phyloP scores from a whole-genome alignment of 2,329 filamentous ascomycete species.

The Fusarium agapanthi region DNA sequence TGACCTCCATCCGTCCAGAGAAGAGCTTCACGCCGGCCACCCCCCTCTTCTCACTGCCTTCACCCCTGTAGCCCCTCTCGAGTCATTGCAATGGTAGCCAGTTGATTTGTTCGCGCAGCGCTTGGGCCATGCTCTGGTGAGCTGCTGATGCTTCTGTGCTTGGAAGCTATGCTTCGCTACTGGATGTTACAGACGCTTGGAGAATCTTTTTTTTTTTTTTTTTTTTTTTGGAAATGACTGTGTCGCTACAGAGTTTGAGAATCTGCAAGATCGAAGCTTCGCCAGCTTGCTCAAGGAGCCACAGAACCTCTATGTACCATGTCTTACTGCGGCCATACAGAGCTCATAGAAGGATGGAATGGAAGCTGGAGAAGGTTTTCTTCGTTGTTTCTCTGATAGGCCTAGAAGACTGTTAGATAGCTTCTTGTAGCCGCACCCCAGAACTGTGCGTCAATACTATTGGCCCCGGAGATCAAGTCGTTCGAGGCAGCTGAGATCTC shows the following conservation, averaged over 20 bases:
- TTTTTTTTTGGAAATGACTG: not conserved
- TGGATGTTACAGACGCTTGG: conserved; percentile 12
- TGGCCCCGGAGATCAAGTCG: conserved; percentile 39
- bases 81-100: conserved; percentile 45
- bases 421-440: conserved; percentile 38
- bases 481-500: conserved; percentile 43
- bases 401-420: conserved; percentile 40
- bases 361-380: conserved; percentile 11
- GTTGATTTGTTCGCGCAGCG: conserved; percentile 42
- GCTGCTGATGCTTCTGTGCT: conserved; percentile 37
- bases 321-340: conserved; percentile 15
- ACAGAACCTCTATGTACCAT: conserved; percentile 2
- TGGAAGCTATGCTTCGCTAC: conserved; percentile 22
- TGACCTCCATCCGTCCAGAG: conserved; percentile 34
- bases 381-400: conserved; percentile 33
- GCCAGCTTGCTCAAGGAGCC: conserved; percentile 15
- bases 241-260: conserved; percentile 12
- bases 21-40: conserved; percentile 32
- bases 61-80: conserved; percentile 40
- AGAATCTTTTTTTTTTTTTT: conserved; percentile 8
- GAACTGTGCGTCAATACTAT: conserved; percentile 36
- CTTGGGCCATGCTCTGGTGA: conserved; percentile 37
- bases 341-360: conserved; percentile 27
- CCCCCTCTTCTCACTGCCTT: conserved; percentile 31
- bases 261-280: conserved; percentile 36